These are phyloP conservation scores for Rauvolfia tetraphylla DNA, from an alignment of 257 asterid species.

Conservation along the genomic window DNA sequence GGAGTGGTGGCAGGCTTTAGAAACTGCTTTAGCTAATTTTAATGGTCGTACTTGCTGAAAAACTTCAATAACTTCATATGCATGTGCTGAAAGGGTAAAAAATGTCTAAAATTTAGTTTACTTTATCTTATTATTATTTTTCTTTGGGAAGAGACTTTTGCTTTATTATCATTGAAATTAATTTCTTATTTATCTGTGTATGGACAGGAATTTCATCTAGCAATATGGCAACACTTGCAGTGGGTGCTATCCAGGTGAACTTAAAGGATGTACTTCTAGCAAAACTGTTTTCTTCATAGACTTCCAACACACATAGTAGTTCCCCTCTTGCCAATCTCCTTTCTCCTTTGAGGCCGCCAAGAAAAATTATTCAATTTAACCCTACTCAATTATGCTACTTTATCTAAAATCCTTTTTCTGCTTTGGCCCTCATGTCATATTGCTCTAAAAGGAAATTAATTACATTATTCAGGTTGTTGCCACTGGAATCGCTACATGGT, in stretches of 20 bases:
- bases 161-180: constrained; percentile 9
- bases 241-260: constrained; percentile 80
- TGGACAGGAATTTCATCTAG: constrained; percentile 82
- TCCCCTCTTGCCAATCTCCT: neutral
- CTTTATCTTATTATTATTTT: neutral
- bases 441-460: constrained; percentile 12
- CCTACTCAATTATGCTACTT: neutral
- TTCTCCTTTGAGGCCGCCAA: constrained; percentile 1
- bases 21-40: neutral
- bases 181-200: constrained; percentile 16
- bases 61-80: neutral
- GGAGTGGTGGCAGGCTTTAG: neutral
- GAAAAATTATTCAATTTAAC: neutral
- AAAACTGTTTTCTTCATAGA: neutral
- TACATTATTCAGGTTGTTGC: constrained; percentile 64
- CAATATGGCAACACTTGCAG: constrained; percentile 70
- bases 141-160: neutral
- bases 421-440: neutral
- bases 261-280: constrained; percentile 18
- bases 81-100: neutral
- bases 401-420: neutral
- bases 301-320: neutral
- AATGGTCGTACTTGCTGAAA: neutral
- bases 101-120: neutral
- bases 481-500: constrained; percentile 78